phyloP scores from a whole-genome alignment of 2,329 filamentous ascomycete genomes.

The Neurospora crassa region DNA sequence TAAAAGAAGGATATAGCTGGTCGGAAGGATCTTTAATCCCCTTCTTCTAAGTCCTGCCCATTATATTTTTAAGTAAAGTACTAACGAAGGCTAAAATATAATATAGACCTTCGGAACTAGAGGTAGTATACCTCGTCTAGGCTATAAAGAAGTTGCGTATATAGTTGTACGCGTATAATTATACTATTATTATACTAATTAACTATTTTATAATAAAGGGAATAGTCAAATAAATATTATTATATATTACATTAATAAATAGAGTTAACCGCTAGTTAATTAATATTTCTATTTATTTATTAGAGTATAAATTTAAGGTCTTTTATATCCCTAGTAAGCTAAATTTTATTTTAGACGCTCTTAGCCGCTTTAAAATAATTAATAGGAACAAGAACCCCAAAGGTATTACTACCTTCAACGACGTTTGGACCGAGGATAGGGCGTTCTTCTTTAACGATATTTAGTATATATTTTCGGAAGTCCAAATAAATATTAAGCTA shows the following conservation, averaged over 20 bases:
- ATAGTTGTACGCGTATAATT: too few species aligned
- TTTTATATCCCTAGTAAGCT: neutral
- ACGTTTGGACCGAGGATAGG: too few species aligned
- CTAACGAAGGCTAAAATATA: too few species aligned
- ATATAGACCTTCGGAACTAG: too few species aligned
- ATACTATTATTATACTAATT: accelerated
- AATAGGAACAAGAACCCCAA: neutral
- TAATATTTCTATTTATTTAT: neutral
- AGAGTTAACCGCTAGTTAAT: neutral
- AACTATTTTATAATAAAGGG: too few species aligned
- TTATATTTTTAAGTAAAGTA: too few species aligned
- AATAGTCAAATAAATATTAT: neutral
- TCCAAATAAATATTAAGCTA: too few species aligned
- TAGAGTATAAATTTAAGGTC: neutral
- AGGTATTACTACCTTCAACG: neutral
- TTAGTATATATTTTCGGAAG: too few species aligned
- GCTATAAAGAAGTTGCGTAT: too few species aligned
- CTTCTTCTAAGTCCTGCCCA: neutral
- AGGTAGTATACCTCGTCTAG: too few species aligned
- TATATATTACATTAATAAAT: neutral
- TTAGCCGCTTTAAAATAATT: neutral
- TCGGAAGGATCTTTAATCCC: too few species aligned
- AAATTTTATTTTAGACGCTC: neutral
- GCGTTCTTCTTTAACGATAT: too few species aligned
- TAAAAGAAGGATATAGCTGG: neutral